Percentiles rank a stretch among this genome's conserved stretches.
phyloP scores from a whole-genome alignment of 352 stramenopile genomes.

The Phytophthora tentaculata region DNA sequence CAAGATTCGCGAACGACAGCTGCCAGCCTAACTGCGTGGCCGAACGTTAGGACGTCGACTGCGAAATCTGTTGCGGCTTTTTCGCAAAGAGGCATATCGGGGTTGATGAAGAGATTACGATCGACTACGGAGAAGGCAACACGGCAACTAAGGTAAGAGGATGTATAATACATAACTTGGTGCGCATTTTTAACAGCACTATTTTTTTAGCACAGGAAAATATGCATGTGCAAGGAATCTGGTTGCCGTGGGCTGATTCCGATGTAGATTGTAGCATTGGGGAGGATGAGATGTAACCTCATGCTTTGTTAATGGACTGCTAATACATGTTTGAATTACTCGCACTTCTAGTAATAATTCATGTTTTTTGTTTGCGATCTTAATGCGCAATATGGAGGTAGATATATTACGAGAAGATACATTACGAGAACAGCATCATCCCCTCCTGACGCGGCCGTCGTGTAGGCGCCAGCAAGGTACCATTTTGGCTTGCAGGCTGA shows the following conservation, averaged over 20 bases:
- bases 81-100: background rate
- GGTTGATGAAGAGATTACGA: background rate
- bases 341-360: no score
- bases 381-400: no score
- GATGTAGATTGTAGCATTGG: no score
- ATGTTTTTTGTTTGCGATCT: no score
- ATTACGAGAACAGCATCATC: no score
- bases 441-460: no score
- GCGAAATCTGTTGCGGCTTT: constrained; percentile 1
- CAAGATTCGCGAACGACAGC: constrained; percentile 13
- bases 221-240: background rate
- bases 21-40: constrained; percentile 2
- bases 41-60: constrained; percentile 5
- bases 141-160: background rate
- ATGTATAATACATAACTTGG: background rate
- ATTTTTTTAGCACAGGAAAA: background rate
- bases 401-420: no score
- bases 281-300: no score
- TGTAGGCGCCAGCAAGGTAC: no score
- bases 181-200: background rate
- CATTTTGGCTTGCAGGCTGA: no score
- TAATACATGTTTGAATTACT: no score
- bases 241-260: background rate
- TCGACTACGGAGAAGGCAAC: background rate
- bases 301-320: no score